Base-by-base conservation (phyloP, 2,329 filamentous ascomycete species). In the Talaromyces pinophilus region DNA sequence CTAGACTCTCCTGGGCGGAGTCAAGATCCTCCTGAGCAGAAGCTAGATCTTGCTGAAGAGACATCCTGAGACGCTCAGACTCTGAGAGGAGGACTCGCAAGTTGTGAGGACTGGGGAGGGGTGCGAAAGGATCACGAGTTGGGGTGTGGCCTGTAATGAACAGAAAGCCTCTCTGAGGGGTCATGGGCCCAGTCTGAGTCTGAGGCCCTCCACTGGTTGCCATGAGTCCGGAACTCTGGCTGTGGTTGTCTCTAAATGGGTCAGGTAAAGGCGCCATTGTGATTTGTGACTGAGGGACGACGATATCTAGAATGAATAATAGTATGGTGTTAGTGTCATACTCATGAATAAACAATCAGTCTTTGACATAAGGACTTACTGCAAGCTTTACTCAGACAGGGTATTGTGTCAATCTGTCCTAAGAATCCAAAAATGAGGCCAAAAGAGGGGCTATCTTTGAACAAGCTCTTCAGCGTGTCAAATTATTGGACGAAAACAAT, bases 1-100 rank as follows among this genome's bases (percentile, higher is more conserved):
- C 67, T 17, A 68, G 57, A 3, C n/a, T 57, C 33, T 55, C 52
- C 11, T 44, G 30, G 30, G 52, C 42, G 55, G 70, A 46, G 50
- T 59, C 13, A 11, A 60, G 57, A 1, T 60, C 57, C 40, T 60
- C 33, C 38, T 60, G 25, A 46, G 57, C 57, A 30, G 57, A 44
- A 30, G 57, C 67, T 22, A 68, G 62, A 44, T 64, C 52, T 40
- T 64, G 17, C 15, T 54, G 35, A 3, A 64, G n/a, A n/a, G 50
- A 17, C 19, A 59, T 48, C 5, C 42, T 64, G 17, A 48, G 28
- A 15, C 30, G 52, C 30, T 64, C 62, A 6, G 52, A 64, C 8
- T 64, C 62, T 35, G 17, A 30, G 0, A 64, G 40, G 7, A 64
- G 38, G 15, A 50, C 3, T 17, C 40, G 52, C 1, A 64, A 11